Percentiles rank a stretch among this genome's conserved stretches.
Conservation (phyloP, 192 early-diverging fungal species). For the Coemansia sp. region DNA sequence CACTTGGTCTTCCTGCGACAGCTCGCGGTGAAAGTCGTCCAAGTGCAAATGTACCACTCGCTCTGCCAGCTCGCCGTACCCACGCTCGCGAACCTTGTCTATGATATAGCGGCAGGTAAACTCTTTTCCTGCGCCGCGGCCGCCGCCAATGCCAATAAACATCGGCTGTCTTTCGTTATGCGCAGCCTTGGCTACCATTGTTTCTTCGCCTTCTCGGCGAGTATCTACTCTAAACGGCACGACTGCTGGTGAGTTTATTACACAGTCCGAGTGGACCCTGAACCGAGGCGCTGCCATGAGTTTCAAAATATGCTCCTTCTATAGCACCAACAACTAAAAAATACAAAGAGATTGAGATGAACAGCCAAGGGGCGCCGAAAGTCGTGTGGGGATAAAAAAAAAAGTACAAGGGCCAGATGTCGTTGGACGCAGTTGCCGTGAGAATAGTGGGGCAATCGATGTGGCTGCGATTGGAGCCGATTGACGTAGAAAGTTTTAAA, state of each 20-base stretch:
- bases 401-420: background rate
- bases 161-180: conserved; percentile 26
- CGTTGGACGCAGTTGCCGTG: background rate
- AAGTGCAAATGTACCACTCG: conserved; percentile 64
- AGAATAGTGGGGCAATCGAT: conserved; percentile 12
- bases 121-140: conserved; percentile 58
- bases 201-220: background rate
- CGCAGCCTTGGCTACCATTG: background rate
- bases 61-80: conserved; percentile 53
- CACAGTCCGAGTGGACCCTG: conserved; percentile 46
- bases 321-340: background rate
- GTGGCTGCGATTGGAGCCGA: background rate
- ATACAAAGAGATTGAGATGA: background rate
- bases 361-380: background rate
- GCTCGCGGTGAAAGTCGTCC: conserved; percentile 70
- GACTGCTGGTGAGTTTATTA: conserved; percentile 39
- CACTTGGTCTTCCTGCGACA: conserved; percentile 59
- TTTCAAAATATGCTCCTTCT: background rate
- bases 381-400: background rate
- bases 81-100: conserved; percentile 52
- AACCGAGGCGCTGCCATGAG: conserved; percentile 17
- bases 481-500: background rate
- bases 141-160: conserved; percentile 60
- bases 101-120: conserved; percentile 49
- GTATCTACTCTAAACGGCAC: conserved; percentile 34